A percentile compares a stretch with the other conserved stretches of the same genome.
These are phyloP conservation scores for Nasturtium officinale DNA, from an alignment of 345 rosid species.

Conservation along the genomic window DNA sequence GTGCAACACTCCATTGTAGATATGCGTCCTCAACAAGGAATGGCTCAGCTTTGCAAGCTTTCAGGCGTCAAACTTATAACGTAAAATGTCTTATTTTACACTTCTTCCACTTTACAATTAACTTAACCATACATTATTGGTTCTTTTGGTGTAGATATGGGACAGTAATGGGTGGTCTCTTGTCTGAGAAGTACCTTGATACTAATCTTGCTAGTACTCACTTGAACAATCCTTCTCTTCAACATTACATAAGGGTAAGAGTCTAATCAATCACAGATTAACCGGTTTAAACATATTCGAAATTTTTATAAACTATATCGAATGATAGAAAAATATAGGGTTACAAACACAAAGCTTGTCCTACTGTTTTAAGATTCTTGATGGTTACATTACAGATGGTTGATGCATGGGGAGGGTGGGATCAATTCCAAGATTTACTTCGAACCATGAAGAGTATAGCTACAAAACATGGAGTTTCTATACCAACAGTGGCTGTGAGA, in stretches of 20 bases:
- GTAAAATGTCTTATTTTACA: slow-evolving; percentile 39
- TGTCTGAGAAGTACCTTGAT: slow-evolving; percentile 91
- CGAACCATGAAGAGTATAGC: slow-evolving; percentile 68
- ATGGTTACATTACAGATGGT: slow-evolving; percentile 61
- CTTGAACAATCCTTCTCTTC: slow-evolving; percentile 85
- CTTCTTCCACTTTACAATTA: not conserved
- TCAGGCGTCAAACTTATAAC: slow-evolving; percentile 94
- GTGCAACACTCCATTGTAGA: slow-evolving; percentile 96
- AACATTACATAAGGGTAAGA: slow-evolving; percentile 86
- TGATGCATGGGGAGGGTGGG: slow-evolving; percentile 99
- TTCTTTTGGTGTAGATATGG: slow-evolving; percentile 68
- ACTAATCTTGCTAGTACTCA: slow-evolving; percentile 81
- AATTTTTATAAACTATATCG: too few species aligned
- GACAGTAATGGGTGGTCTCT: slow-evolving; percentile 90
- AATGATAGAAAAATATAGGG: too few species aligned
- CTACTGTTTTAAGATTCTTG: not conserved
- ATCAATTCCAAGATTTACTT: slow-evolving; percentile 75
- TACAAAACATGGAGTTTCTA: slow-evolving; percentile 80
- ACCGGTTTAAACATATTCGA: too few species aligned
- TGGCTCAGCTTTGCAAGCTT: slow-evolving; percentile 91
- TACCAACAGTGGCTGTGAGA: slow-evolving; percentile 87
- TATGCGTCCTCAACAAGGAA: slow-evolving; percentile 93
- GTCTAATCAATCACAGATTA: not conserved
- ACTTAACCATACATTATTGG: not conserved
- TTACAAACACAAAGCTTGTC: too few species aligned